phyloP scores from a whole-genome alignment of 2,329 filamentous ascomycete genomes.

The Colletotrichum sp. region DNA sequence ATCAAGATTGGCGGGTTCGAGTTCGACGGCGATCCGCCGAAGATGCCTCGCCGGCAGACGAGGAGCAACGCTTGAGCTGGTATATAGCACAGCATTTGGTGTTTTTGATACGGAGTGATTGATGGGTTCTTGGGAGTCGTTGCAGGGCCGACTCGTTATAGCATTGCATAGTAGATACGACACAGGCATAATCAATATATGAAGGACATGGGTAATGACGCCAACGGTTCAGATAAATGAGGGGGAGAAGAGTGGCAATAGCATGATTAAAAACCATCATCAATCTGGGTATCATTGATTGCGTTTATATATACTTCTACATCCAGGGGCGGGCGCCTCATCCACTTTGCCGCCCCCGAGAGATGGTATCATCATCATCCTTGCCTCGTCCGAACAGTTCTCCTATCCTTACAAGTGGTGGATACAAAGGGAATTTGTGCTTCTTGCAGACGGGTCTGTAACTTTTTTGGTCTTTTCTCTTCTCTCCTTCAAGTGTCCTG shows the following conservation, averaged over 20 bases:
- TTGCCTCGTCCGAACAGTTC: neutral
- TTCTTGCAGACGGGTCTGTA: neutral
- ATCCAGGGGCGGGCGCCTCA: neutral
- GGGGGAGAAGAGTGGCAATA: neutral
- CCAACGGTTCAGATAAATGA: neutral
- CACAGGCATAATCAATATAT: neutral
- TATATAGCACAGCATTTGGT: neutral
- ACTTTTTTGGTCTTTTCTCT: neutral
- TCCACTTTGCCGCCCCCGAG: neutral
- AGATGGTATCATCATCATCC: neutral
- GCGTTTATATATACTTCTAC: neutral
- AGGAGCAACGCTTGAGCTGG: neutral
- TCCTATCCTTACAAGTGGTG: neutral
- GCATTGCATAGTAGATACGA: constrained; percentile 11
- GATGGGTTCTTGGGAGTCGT: neutral
- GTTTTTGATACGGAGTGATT: neutral
- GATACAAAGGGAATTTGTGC: neutral
- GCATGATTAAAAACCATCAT: neutral
- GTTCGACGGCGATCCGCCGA: neutral
- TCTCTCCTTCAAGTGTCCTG: neutral
- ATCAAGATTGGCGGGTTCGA: constrained; percentile 14
- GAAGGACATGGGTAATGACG: neutral
- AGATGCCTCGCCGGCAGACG: neutral
- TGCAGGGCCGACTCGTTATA: neutral
- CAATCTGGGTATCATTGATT: constrained; percentile 17